These are phyloP conservation scores for Tilletia walkeri DNA, from an alignment of 1,284 basidiomycete genomes.

Conservation along the genomic window DNA sequence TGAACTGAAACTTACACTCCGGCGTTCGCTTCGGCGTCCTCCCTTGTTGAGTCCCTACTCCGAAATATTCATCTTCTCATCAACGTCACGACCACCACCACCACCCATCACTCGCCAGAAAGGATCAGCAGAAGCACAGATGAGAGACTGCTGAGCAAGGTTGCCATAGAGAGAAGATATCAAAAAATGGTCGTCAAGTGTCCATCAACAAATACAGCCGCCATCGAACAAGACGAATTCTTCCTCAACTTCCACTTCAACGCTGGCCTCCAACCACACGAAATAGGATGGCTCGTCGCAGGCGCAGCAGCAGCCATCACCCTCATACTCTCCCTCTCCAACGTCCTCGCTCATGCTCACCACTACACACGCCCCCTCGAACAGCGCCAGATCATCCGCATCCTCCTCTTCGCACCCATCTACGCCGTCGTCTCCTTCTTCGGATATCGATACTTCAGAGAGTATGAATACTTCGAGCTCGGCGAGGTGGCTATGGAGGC, in stretches of 20 bases:
- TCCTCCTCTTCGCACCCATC: slow-evolving; percentile 56
- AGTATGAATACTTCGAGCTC: slow-evolving; percentile 27
- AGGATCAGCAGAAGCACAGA: no score
- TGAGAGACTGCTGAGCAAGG: no score
- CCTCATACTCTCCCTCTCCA: slow-evolving; percentile 24
- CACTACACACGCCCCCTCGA: slow-evolving; percentile 68
- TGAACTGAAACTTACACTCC: no score
- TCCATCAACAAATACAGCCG: slow-evolving; percentile 12
- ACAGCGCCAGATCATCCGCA: slow-evolving; percentile 67
- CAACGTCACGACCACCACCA: no score
- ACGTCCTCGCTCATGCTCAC: slow-evolving; percentile 63
- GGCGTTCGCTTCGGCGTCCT: no score
- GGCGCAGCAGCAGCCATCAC: slow-evolving; percentile 64
- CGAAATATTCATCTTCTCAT: no score
- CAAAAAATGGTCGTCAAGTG: slow-evolving; percentile 12
- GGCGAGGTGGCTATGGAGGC: slow-evolving; percentile 62
- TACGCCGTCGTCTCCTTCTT: slow-evolving; percentile 32
- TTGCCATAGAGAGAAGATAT: background rate
- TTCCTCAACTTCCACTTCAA: background rate
- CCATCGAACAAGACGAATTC: slow-evolving; percentile 8
- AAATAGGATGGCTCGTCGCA: slow-evolving; percentile 72
- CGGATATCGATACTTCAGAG: slow-evolving; percentile 23
- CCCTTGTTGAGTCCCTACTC: no score
- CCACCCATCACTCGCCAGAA: no score
- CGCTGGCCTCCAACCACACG: background rate